These are phyloP conservation scores for Physcia stellaris DNA, from an alignment of 495 filamentous ascomycete genomes.

Conservation along the genomic window DNA sequence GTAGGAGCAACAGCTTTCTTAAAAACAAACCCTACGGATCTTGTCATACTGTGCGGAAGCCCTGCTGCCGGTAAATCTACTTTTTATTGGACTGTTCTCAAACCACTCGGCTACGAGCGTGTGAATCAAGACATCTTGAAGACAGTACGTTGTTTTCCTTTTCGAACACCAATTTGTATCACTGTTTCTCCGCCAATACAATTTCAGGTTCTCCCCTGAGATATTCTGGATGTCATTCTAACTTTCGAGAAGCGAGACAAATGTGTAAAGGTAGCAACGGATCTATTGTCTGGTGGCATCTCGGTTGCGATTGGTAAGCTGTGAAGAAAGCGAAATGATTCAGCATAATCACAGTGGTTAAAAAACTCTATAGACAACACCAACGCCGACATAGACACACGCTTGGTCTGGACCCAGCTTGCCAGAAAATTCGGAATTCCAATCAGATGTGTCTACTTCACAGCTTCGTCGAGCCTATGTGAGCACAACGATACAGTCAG, in stretches of 20 bases:
- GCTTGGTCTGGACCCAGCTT: conserved; percentile 60
- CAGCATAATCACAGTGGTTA: not conserved
- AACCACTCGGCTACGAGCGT: conserved; percentile 69
- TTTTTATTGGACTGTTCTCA: conserved; percentile 67
- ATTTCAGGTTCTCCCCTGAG: conserved; percentile 5
- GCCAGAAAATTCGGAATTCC: conserved; percentile 56
- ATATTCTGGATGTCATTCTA: not conserved
- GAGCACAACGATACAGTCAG: conserved; percentile 84
- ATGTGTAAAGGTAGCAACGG: conserved; percentile 65
- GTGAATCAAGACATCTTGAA: conserved; percentile 90
- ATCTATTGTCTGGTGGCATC: conserved; percentile 45
- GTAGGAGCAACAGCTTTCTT: not conserved
- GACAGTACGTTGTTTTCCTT: conserved; percentile 34
- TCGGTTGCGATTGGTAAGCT: conserved; percentile 65
- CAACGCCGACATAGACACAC: conserved; percentile 64
- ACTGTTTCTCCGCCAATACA: no score
- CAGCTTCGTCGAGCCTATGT: conserved; percentile 55
- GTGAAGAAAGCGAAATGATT: not conserved
- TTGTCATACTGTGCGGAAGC: conserved; percentile 76
- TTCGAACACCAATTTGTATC: no score
- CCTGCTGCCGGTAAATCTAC: conserved; percentile 86
- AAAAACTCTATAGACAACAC: conserved; percentile 60
- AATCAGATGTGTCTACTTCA: conserved; percentile 80
- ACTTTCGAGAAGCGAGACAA: conserved; percentile 76
- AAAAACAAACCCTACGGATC: conserved; percentile 52